phyloP scores from a whole-genome alignment of 1,139 yeast species.

The Lodderomyces jiufengensis region DNA sequence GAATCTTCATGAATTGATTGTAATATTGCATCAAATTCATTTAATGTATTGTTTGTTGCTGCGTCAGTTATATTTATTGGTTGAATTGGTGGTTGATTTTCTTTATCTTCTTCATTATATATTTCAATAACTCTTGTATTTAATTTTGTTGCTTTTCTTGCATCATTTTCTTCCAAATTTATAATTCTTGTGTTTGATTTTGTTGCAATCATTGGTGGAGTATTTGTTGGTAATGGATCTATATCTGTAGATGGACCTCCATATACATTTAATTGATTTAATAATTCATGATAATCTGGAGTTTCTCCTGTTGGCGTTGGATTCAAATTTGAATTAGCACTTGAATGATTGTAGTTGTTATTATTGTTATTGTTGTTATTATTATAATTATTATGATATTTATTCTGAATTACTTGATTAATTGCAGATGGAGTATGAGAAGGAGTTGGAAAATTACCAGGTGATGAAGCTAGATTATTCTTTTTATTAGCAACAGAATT shows the following conservation, averaged over 20 bases:
- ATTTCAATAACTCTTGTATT: slow-evolving; percentile 44
- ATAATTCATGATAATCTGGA: slow-evolving; percentile 43
- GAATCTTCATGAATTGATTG: slow-evolving; percentile 27
- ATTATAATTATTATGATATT: slow-evolving; percentile 8
- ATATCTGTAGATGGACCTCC: slow-evolving; percentile 57
- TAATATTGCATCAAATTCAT: slow-evolving; percentile 34
- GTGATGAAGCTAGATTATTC: slow-evolving; percentile 6
- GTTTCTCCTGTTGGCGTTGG: slow-evolving; percentile 16
- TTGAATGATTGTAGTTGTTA: slow-evolving; percentile 12
- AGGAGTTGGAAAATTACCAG: slow-evolving; percentile 38
- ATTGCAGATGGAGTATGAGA: slow-evolving; percentile 45
- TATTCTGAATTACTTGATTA: slow-evolving; percentile 38
- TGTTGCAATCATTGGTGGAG: slow-evolving; percentile 51
- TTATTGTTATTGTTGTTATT: slow-evolving; percentile 11
- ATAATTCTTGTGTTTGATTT: slow-evolving; percentile 46
- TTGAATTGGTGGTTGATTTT: slow-evolving; percentile 40
- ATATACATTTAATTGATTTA: slow-evolving; percentile 45
- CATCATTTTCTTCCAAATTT: slow-evolving; percentile 21
- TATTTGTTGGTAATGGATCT: slow-evolving; percentile 44
- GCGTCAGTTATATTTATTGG: slow-evolving; percentile 13
- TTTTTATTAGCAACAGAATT: slow-evolving; percentile 6
- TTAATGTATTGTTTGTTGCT: slow-evolving; percentile 10
- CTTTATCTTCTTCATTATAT: slow-evolving; percentile 35
- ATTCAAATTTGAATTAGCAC: slow-evolving; percentile 5
- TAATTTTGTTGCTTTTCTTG: slow-evolving; percentile 46